Base-by-base conservation (phyloP, 352 stramenopile species). In the Phytophthora sp. region DNA sequence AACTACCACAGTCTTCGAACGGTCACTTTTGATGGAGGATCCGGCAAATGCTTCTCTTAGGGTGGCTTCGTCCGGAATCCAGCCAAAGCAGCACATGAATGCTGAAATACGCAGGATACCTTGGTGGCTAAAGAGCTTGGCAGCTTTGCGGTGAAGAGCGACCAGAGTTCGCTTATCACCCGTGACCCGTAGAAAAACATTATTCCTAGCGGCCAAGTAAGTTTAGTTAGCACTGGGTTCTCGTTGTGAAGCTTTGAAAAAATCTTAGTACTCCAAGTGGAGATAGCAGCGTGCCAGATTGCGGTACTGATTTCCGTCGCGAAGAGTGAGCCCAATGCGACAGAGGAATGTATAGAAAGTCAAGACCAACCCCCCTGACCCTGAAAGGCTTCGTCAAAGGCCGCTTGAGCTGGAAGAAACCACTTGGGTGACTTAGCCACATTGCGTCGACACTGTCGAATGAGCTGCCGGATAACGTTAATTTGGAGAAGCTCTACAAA, bases 311-410 rank as follows among this genome's bases (percentile, higher is more conserved):
- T n/a, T 31, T 57, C 39, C 20, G 52, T 2, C 33, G 26, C 24
- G 45, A 57, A 7, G 45, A 26, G 2, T 51, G 18, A 18, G 31
- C 21, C 15, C 41, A 44, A 8, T 15, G n/a, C 16, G 42, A 56
- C 12, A 66, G 39, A 11, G 24, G 38, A 2, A 63, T 39, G 15
- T 47, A 66, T 1, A 66, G 46, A 45, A 66, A 66, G 26, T 59
- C 38, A 2, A 58, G 16, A 12, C 47, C 47, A 13, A n/a, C 4
- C 0, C 38, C n/a, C 38, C 54, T 59, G 49, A 13, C 36, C 26
- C 21, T 39, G 15, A 30, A 66, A 47, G 0, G 29, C 46, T 7
- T 1, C 2, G 24, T 59, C 38, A 39, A 49, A 33, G 1, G 36
- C 36, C 9, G 11, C 18, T 53, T 55, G n/a, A 12, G 26, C 57